phyloP scores from a whole-genome alignment of 2,329 filamentous ascomycete species.

The Ascochyta clinopodiicola region DNA sequence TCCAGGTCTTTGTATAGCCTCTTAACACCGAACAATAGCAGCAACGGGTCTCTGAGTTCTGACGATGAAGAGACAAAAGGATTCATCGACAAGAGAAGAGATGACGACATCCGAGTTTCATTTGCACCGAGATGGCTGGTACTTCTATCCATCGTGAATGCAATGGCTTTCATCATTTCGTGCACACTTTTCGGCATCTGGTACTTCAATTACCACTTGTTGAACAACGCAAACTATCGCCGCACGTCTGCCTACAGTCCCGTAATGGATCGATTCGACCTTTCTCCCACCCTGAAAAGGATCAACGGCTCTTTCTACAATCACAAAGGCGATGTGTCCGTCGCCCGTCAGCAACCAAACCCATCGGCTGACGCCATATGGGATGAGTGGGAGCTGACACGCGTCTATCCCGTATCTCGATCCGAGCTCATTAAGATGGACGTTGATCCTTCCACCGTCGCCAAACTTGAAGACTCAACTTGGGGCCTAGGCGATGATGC shows the following conservation, averaged over 20 bases:
- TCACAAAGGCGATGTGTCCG: background rate
- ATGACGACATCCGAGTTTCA: background rate
- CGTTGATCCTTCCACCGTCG: conserved; percentile 12
- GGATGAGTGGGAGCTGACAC: conserved; percentile 24
- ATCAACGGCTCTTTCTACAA: conserved; percentile 15
- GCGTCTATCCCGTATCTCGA: conserved; percentile 14
- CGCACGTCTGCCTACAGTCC: conserved; percentile 15
- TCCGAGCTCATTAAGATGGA: conserved; percentile 14
- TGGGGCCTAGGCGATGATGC: conserved; percentile 21
- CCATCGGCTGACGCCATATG: conserved; percentile 17
- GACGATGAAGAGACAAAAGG: background rate
- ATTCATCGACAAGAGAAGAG: background rate
- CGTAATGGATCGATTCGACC: conserved; percentile 8
- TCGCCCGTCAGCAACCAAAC: conserved; percentile 14
- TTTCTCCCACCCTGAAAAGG: conserved; percentile 1
- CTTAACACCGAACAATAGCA: background rate
- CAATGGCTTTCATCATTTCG: background rate
- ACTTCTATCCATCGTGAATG: background rate
- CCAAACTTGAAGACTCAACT: conserved; percentile 12
- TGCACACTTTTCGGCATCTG: background rate
- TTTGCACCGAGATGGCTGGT: background rate
- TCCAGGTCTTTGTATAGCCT: background rate
- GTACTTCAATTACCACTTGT: background rate
- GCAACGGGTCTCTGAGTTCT: background rate
- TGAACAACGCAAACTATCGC: conserved; percentile 13